Evolutionary conservation across 495 filamentous ascomycete genomes (phyloP).

Genomic region (Corynascus novoguineensis): DNA sequence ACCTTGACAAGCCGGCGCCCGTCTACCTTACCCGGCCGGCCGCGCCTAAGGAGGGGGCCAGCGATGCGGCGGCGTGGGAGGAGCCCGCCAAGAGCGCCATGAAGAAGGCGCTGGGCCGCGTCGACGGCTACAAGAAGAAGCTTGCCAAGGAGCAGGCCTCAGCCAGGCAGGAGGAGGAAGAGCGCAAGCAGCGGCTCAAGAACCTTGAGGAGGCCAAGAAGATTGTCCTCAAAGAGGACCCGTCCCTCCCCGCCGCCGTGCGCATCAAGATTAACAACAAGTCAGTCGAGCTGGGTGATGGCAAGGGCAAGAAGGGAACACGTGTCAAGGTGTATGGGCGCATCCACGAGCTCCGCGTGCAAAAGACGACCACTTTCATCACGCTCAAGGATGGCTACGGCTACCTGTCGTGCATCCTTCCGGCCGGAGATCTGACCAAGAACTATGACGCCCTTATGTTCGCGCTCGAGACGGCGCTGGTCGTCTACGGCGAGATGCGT

Average conservation of each 20-base stretch:
- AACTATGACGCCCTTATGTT: slow-evolving; percentile 88
- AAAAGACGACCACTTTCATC: slow-evolving; percentile 86
- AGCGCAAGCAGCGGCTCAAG: slow-evolving; percentile 57
- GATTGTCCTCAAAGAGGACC: slow-evolving; percentile 74
- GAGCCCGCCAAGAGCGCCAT: slow-evolving; percentile 73
- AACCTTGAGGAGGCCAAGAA: slow-evolving; percentile 84
- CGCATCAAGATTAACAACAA: slow-evolving; percentile 69
- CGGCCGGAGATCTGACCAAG: slow-evolving; percentile 73
- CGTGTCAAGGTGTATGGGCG: slow-evolving; percentile 79
- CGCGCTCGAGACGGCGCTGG: slow-evolving; percentile 82
- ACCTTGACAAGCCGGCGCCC: slow-evolving; percentile 52
- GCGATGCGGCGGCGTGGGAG: slow-evolving; percentile 55
- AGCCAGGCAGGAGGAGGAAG: slow-evolving; percentile 64
- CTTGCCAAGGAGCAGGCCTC: slow-evolving; percentile 62
- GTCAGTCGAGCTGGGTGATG: slow-evolving; percentile 61
- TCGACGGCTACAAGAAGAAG: slow-evolving; percentile 73
- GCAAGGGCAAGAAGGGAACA: slow-evolving; percentile 55
- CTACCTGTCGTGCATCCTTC: slow-evolving; percentile 78
- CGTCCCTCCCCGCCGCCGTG: slow-evolving; percentile 68
- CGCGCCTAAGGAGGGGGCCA: slow-evolving; percentile 50
- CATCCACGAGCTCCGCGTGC: slow-evolving; percentile 75
- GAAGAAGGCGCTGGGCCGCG: slow-evolving; percentile 73
- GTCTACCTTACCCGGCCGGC: slow-evolving; percentile 66
- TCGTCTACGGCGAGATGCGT: slow-evolving; percentile 82
- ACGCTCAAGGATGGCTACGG: slow-evolving; percentile 86